These are phyloP conservation scores for Dipteronia dyeriana DNA, from an alignment of 345 rosid genomes.

Conservation along the genomic window DNA sequence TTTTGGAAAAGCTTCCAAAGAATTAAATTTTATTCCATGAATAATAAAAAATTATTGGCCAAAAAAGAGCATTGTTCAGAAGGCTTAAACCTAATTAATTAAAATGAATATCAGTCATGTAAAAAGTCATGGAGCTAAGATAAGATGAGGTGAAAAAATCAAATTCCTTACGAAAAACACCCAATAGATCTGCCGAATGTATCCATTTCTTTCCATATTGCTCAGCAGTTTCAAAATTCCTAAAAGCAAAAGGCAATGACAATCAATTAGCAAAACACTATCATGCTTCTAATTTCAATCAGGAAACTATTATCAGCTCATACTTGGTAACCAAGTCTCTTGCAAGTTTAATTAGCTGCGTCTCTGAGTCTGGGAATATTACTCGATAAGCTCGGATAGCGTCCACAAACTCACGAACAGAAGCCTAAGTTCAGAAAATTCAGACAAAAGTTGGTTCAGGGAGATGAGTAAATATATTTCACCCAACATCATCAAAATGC, in stretches of 20 bases:
- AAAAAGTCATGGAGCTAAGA: conserved; percentile 13
- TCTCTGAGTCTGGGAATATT: conserved; percentile 95
- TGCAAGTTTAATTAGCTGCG: conserved; percentile 74
- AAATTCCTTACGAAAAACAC: conserved; percentile 60
- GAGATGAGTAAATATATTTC: background rate
- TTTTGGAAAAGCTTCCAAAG: background rate
- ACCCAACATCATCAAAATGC: conserved; percentile 9
- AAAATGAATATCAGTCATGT: background rate
- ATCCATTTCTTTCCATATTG: conserved; percentile 55
- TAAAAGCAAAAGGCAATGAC: conserved; percentile 31
- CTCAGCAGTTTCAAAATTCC: conserved; percentile 75
- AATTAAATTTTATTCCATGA: conserved; percentile 8
- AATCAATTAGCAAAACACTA: conserved; percentile 17
- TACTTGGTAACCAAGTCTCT: conserved; percentile 72
- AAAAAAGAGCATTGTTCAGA: background rate
- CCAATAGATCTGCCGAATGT: conserved; percentile 59
- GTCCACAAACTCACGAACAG: conserved; percentile 81
- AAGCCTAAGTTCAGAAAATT: conserved; percentile 51
- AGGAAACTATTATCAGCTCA: background rate
- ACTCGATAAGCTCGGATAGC: conserved; percentile 87
- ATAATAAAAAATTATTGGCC: background rate
- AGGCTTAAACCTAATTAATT: background rate
- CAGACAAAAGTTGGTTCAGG: conserved; percentile 12
- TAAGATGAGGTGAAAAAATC: conserved; percentile 18
- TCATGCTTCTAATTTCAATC: background rate